Percentiles rank a stretch among this genome's conserved stretches.
phyloP scores from a whole-genome alignment of 768 basidiomycete genomes.

The Hortiboletus flavorubellus region DNA sequence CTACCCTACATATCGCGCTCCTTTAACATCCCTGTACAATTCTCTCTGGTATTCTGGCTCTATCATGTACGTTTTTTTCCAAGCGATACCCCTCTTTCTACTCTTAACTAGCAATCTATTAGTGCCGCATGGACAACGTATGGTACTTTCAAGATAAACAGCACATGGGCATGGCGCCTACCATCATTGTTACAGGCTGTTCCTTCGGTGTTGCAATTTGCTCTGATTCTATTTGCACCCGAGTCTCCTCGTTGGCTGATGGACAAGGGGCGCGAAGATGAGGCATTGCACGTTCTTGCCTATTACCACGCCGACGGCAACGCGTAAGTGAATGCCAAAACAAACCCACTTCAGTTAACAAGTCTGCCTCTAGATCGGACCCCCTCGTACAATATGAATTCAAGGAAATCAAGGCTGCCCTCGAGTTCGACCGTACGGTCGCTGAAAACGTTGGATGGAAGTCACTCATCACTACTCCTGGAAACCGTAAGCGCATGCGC shows the following conservation, averaged over 20 bases:
- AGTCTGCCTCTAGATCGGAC: slow-evolving; percentile 41
- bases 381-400: slow-evolving; percentile 71
- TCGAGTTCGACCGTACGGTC: slow-evolving; percentile 63
- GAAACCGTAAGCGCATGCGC: slow-evolving; percentile 72
- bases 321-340: slow-evolving; percentile 33
- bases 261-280: slow-evolving; percentile 65
- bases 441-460: slow-evolving; percentile 64
- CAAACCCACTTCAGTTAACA: neutral
- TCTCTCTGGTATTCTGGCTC: slow-evolving; percentile 85
- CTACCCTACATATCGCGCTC: slow-evolving; percentile 79
- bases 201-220: slow-evolving; percentile 65
- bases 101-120: neutral
- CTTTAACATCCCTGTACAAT: slow-evolving; percentile 76
- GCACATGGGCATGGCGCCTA: slow-evolving; percentile 79
- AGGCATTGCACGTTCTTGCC: slow-evolving; percentile 69
- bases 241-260: slow-evolving; percentile 86
- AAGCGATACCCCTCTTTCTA: no score
- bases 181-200: slow-evolving; percentile 71
- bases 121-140: slow-evolving; percentile 85
- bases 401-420: slow-evolving; percentile 76
- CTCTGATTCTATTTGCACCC: slow-evolving; percentile 64
- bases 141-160: slow-evolving; percentile 68
- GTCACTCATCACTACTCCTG: slow-evolving; percentile 59
- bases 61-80: slow-evolving; percentile 52
- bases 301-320: slow-evolving; percentile 84